These are phyloP conservation scores for Penstemon barbatus DNA, from an alignment of 257 asterid species.

Conservation along the genomic window DNA sequence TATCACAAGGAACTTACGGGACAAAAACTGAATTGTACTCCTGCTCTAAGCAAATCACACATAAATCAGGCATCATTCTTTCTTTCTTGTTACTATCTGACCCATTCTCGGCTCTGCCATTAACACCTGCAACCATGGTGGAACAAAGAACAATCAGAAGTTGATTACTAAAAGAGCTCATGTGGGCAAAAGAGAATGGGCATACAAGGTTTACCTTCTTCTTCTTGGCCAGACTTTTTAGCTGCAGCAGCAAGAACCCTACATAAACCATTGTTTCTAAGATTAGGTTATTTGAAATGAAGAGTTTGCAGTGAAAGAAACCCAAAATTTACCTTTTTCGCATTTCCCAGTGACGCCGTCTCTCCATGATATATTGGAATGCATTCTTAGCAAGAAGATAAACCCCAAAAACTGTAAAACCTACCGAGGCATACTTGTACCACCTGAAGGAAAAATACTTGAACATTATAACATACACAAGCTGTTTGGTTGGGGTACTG, in stretches of 20 bases:
- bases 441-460: conserved; percentile 51
- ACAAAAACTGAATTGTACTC: conserved; percentile 93
- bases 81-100: conserved; percentile 54
- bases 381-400: conserved; percentile 81
- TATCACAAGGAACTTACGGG: conserved; percentile 64
- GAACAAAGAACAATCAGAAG: conserved; percentile 13
- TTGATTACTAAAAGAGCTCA: conserved; percentile 15
- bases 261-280: conserved; percentile 26
- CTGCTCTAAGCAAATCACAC: conserved; percentile 95
- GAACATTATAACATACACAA: not conserved
- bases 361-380: conserved; percentile 68
- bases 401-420: conserved; percentile 73
- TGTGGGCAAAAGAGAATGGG: not conserved
- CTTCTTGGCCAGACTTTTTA: conserved; percentile 69
- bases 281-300: conserved; percentile 12
- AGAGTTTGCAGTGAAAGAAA: conserved; percentile 11
- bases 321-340: conserved; percentile 58
- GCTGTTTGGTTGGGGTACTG: too few relatives aligned
- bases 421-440: conserved; percentile 89
- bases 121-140: conserved; percentile 43
- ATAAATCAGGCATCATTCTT: conserved; percentile 67
- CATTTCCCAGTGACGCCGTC: conserved; percentile 87
- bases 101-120: conserved; percentile 54
- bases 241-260: conserved; percentile 96
- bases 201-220: conserved; percentile 47